Evolutionary conservation across 768 basidiomycete genomes (phyloP).

Genomic region (Psilocybe cubensis): DNA sequence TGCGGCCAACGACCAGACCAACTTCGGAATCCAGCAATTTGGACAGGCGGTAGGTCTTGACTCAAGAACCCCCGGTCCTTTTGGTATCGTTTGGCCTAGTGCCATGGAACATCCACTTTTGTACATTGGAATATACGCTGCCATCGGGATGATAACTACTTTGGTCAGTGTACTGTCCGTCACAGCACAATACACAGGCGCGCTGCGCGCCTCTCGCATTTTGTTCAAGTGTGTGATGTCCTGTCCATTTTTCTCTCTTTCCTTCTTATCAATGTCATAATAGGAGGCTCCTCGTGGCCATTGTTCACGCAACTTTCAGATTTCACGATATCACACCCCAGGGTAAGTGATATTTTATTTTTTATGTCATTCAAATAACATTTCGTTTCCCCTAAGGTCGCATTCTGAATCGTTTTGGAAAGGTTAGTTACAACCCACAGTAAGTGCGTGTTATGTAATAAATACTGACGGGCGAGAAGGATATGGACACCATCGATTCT

Average conservation of each 20-base stretch:
- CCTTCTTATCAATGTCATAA: conserved; percentile 58
- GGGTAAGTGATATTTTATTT: conserved; percentile 53
- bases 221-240: conserved; percentile 41
- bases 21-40: conserved; percentile 19
- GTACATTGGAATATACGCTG: conserved; percentile 63
- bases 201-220: conserved; percentile 40
- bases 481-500: conserved; percentile 86
- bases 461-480: conserved; percentile 25
- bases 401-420: conserved; percentile 86
- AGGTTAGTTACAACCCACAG: conserved; percentile 74
- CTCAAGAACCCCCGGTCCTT: conserved; percentile 26
- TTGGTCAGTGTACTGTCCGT: conserved; percentile 47
- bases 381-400: conserved; percentile 67
- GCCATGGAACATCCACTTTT: conserved; percentile 64
- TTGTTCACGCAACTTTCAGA: conserved; percentile 83
- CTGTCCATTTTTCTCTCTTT: too few relatives aligned
- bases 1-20: conserved; percentile 25
- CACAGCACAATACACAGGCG: conserved; percentile 58
- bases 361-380: conserved; percentile 48
- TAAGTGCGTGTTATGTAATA: neutral
- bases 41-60: conserved; percentile 18
- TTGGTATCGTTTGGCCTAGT: conserved; percentile 43
- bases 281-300: conserved; percentile 63
- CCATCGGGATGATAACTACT: conserved; percentile 52
- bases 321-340: conserved; percentile 86